Percentiles rank a stretch among this genome's conserved stretches.
Evolutionary conservation across 805 yeast genomes (phyloP).

Genomic region (Kodamaea jinghongensis): DNA sequence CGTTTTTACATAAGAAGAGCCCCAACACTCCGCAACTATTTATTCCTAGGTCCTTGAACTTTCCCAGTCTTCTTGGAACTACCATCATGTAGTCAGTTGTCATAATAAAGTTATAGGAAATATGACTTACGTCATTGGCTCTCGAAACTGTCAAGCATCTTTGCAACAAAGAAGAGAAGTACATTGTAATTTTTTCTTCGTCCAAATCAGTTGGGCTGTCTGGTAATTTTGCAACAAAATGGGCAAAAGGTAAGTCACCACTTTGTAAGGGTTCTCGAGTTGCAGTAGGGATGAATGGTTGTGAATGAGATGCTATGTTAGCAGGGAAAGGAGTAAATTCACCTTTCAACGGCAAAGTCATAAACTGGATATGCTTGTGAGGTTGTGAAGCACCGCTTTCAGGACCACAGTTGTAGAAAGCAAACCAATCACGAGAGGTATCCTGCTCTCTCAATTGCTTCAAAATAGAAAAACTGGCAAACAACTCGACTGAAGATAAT

Average conservation of each 20-base stretch:
- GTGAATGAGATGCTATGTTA: constrained; percentile 35
- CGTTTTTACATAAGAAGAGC: constrained; percentile 68
- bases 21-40: constrained; percentile 85
- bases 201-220: constrained; percentile 32
- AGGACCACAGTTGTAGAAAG: constrained; percentile 86
- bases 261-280: constrained; percentile 60
- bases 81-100: constrained; percentile 81
- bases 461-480: constrained; percentile 55
- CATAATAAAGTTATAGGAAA: constrained; percentile 79
- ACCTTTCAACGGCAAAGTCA: constrained; percentile 55
- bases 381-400: constrained; percentile 92
- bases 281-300: constrained; percentile 53
- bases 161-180: constrained; percentile 70
- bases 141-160: constrained; percentile 65
- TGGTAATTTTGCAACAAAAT: constrained; percentile 68
- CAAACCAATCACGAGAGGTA: constrained; percentile 53
- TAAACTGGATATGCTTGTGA: constrained; percentile 88
- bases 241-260: constrained; percentile 70
- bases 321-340: constrained; percentile 60
- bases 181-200: constrained; percentile 61
- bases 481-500: constrained; percentile 66
- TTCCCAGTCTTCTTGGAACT: constrained; percentile 72
- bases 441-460: constrained; percentile 41
- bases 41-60: constrained; percentile 55
- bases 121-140: constrained; percentile 43